These are phyloP conservation scores for Iberis pinnata DNA, from an alignment of 345 rosid genomes.

Conservation along the genomic window DNA sequence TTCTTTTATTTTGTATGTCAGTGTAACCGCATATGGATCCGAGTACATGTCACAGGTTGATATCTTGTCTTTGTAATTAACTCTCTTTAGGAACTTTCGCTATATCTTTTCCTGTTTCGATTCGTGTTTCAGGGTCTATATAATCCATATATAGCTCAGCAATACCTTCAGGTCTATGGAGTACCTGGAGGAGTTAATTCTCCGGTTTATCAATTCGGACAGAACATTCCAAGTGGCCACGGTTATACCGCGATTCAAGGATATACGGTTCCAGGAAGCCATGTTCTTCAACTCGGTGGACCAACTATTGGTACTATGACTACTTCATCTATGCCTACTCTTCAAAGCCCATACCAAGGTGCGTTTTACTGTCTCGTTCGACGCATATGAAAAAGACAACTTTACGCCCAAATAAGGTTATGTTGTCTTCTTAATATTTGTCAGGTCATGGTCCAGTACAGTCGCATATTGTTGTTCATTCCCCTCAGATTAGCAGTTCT, in stretches of 20 bases:
- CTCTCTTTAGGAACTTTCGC: no score
- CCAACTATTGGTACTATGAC: no score
- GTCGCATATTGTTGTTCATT: slow-evolving; percentile 57
- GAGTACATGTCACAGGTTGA: no score
- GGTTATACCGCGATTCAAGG: slow-evolving; percentile 64
- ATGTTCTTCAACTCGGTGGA: slow-evolving; percentile 55
- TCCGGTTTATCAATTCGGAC: slow-evolving; percentile 62
- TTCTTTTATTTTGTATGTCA: no score
- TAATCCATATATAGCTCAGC: slow-evolving; percentile 70
- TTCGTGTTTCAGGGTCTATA: slow-evolving; percentile 50
- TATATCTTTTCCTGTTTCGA: no score
- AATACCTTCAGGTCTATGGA: slow-evolving; percentile 78
- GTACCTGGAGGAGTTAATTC: slow-evolving; percentile 57
- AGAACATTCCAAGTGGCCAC: slow-evolving; percentile 58
- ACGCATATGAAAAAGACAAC: background rate
- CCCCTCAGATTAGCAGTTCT: slow-evolving; percentile 77
- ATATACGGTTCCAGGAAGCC: slow-evolving; percentile 69
- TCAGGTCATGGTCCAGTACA: slow-evolving; percentile 41
- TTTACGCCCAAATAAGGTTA: background rate
- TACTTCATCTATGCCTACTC: slow-evolving; percentile 53
- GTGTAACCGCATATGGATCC: no score
- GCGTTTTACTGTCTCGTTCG: slow-evolving; percentile 8
- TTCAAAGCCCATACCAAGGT: slow-evolving; percentile 80
- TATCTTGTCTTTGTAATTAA: no score
- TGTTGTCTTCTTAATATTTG: slow-evolving; percentile 3